phyloP scores from a whole-genome alignment of 441 rosid genomes.

The Populus hybrid region DNA sequence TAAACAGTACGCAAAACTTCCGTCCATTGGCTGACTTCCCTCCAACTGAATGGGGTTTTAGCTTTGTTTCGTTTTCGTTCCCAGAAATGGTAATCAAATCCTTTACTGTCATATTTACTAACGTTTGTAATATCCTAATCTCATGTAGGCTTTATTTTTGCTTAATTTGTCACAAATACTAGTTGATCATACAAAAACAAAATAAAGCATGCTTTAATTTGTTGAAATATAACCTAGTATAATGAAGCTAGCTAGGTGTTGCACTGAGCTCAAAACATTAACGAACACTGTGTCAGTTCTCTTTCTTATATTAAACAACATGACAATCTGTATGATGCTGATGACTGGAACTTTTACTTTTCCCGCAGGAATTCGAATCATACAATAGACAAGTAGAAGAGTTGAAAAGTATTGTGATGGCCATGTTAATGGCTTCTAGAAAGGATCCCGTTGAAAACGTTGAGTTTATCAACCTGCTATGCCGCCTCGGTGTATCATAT shows the following conservation, averaged over 20 bases:
- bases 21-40: conserved; percentile 18
- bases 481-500: conserved; percentile 26
- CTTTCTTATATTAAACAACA: too few species aligned
- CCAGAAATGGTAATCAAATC: background rate
- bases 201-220: too few species aligned
- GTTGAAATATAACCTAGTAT: too few species aligned
- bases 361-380: conserved; percentile 12
- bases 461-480: conserved; percentile 12
- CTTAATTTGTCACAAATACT: background rate
- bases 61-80: background rate
- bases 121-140: background rate
- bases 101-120: background rate
- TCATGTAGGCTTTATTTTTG: too few species aligned
- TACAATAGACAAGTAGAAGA: background rate
- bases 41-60: conserved; percentile 5
- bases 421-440: background rate
- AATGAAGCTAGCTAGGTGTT: background rate
- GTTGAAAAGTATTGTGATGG: conserved; percentile 5
- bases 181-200: too few species aligned
- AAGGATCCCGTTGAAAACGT: conserved; percentile 6
- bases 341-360: background rate
- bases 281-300: background rate
- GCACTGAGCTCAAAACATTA: background rate
- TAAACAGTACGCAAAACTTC: background rate
- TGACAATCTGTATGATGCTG: background rate